A percentile compares a stretch with the other conserved stretches of the same genome.
Conservation (phyloP, 2,329 filamentous ascomycete genomes). For the Cryphonectria japonica region DNA sequence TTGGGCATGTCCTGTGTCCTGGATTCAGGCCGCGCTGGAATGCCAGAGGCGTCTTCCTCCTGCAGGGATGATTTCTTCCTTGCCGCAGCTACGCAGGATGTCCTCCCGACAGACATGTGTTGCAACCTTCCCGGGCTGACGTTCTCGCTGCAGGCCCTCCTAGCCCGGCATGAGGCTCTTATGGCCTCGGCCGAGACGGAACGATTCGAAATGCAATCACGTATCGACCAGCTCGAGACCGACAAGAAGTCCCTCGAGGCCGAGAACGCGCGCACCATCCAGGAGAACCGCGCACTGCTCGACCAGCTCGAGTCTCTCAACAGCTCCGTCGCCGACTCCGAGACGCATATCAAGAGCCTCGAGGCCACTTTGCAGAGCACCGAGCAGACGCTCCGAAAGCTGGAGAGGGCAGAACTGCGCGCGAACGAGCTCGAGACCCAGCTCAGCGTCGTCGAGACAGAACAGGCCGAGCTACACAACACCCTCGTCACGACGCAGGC, state of each 20-base stretch:
- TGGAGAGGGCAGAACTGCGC: constrained; percentile 74
- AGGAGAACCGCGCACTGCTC: constrained; percentile 80
- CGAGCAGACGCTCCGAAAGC: constrained; percentile 73
- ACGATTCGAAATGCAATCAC: constrained; percentile 70
- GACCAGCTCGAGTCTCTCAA: constrained; percentile 87
- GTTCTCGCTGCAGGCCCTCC: constrained; percentile 78
- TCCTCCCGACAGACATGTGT: constrained; percentile 14
- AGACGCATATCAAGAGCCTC: constrained; percentile 76
- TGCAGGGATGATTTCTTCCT: not conserved
- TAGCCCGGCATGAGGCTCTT: constrained; percentile 91
- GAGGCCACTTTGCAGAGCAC: constrained; percentile 77
- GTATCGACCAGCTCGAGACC: constrained; percentile 75
- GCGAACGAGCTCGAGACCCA: constrained; percentile 82
- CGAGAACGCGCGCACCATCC: constrained; percentile 75
- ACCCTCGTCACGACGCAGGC: constrained; percentile 69
- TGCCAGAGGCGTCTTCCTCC: not conserved
- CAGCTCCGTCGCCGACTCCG: constrained; percentile 75
- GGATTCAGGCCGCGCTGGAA: constrained; percentile 16
- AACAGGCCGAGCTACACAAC: constrained; percentile 74
- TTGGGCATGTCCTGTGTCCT: constrained; percentile 10
- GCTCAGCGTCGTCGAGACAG: constrained; percentile 76
- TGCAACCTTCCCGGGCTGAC: constrained; percentile 63
- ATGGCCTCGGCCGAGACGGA: constrained; percentile 91
- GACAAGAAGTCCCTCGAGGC: constrained; percentile 75
- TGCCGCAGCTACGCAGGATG: constrained; percentile 26